Percentiles rank a stretch among this genome's conserved stretches.
Evolutionary conservation across 1,284 basidiomycete genomes (phyloP).

Genomic region (Ceratobasidium sp.): DNA sequence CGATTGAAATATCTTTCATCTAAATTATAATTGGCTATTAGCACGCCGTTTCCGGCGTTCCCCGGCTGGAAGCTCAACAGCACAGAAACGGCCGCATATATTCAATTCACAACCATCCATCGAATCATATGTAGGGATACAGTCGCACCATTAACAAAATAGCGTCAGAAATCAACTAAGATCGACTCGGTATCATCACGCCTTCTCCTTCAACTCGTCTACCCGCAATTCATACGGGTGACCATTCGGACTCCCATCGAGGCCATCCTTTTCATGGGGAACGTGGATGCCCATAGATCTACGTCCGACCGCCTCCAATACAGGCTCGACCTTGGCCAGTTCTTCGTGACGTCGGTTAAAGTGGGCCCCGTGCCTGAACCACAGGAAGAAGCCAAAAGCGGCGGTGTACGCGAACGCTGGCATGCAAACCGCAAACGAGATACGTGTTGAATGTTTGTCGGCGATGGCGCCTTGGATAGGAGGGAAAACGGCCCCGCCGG

Average conservation of each 20-base stretch:
- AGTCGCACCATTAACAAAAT: background rate
- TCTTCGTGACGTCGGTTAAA: conserved; percentile 24
- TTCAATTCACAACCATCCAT: background rate
- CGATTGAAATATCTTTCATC: no score
- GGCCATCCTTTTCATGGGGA: background rate
- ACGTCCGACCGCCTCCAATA: conserved; percentile 25
- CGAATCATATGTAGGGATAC: background rate
- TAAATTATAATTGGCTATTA: no score
- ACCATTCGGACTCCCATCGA: background rate
- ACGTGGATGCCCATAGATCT: background rate
- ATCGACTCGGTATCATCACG: conserved; percentile 6
- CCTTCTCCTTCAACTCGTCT: conserved; percentile 42
- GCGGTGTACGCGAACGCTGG: conserved; percentile 59
- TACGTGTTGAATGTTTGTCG: conserved; percentile 56
- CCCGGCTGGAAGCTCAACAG: no score
- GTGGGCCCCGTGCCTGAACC: conserved; percentile 50
- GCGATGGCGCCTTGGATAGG: conserved; percentile 61
- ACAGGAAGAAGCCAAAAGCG: conserved; percentile 56
- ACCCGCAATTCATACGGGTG: conserved; percentile 1
- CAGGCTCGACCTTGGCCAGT: conserved; percentile 30
- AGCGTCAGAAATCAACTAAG: background rate
- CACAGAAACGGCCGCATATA: background rate
- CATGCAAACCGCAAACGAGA: conserved; percentile 57
- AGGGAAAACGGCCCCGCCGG: conserved; percentile 63
- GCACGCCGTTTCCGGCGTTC: no score